phyloP scores from a whole-genome alignment of 2,329 filamentous ascomycete species.

The Claviceps humidiphila region DNA sequence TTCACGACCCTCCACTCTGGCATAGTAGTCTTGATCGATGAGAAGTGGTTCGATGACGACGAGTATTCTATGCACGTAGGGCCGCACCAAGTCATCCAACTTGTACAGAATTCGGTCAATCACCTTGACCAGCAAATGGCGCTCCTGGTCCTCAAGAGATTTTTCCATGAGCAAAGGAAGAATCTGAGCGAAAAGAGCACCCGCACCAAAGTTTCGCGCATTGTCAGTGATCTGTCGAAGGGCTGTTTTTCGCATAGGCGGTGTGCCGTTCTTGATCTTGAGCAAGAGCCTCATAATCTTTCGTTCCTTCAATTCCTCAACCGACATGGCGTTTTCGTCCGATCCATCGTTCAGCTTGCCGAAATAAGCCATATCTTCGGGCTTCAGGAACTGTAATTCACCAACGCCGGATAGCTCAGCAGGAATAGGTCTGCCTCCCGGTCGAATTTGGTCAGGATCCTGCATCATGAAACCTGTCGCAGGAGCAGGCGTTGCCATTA shows the following conservation, averaged over 20 bases:
- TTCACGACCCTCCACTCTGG: slow-evolving; percentile 91
- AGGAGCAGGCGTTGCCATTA: slow-evolving; percentile 61
- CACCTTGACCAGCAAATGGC: slow-evolving; percentile 95
- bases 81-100: slow-evolving; percentile 87
- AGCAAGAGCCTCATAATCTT: slow-evolving; percentile 96
- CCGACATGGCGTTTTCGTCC: slow-evolving; percentile 80
- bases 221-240: slow-evolving; percentile 96
- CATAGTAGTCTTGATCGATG: slow-evolving; percentile 99
- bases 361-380: slow-evolving; percentile 97
- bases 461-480: slow-evolving; percentile 93
- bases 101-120: slow-evolving; percentile 98
- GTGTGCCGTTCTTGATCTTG: slow-evolving; percentile 98
- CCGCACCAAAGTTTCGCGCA: slow-evolving; percentile 87
- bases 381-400: slow-evolving; percentile 95
- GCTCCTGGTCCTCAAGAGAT: slow-evolving; percentile 92
- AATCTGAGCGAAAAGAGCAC: slow-evolving; percentile 92
- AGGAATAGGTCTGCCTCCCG: slow-evolving; percentile 79
- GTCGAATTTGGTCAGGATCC: slow-evolving; percentile 71
- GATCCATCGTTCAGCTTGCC: slow-evolving; percentile 91
- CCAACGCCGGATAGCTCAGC: slow-evolving; percentile 94
- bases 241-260: slow-evolving; percentile 96
- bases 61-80: slow-evolving; percentile 95
- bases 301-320: slow-evolving; percentile 92
- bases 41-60: slow-evolving; percentile 98
- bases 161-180: slow-evolving; percentile 96